These are phyloP conservation scores for Colletotrichum sp. DNA, from an alignment of 2,329 filamentous ascomycete species.

Conservation along the genomic window DNA sequence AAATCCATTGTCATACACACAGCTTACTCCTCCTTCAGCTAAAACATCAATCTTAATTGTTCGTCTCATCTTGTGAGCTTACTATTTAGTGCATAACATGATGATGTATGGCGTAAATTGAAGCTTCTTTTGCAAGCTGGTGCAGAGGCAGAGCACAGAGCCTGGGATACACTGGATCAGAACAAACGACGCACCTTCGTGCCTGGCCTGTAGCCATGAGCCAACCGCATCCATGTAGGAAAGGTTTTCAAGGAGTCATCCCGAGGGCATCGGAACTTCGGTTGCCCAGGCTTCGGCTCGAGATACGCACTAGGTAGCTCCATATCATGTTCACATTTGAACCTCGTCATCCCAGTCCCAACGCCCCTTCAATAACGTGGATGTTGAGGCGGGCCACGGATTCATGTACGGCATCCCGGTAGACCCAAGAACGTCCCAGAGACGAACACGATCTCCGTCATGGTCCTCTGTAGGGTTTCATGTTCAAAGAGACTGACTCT, in stretches of 20 bases:
- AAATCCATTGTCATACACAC: rapidly evolving
- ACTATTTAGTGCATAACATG: neutral
- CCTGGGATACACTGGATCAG: neutral
- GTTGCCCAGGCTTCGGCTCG: neutral
- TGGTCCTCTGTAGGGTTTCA: neutral
- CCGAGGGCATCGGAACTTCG: neutral
- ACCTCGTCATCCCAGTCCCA: neutral
- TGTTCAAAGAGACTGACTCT: neutral
- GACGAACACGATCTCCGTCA: neutral
- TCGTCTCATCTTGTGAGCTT: neutral
- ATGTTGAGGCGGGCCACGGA: neutral
- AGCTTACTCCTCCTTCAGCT: neutral
- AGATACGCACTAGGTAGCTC: neutral
- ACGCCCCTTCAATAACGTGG: neutral
- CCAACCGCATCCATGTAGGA: neutral
- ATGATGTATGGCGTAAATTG: neutral
- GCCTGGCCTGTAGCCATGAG: neutral
- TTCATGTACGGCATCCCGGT: neutral
- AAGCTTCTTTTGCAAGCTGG: neutral
- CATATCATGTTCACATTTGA: neutral
- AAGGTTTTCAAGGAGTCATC: neutral
- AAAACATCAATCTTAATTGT: neutral
- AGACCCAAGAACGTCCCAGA: neutral
- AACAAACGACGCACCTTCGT: neutral
- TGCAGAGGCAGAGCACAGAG: neutral